These are phyloP conservation scores for Talaromyces sp. DNA, from an alignment of 2,329 filamentous ascomycete species.

Conservation along the genomic window DNA sequence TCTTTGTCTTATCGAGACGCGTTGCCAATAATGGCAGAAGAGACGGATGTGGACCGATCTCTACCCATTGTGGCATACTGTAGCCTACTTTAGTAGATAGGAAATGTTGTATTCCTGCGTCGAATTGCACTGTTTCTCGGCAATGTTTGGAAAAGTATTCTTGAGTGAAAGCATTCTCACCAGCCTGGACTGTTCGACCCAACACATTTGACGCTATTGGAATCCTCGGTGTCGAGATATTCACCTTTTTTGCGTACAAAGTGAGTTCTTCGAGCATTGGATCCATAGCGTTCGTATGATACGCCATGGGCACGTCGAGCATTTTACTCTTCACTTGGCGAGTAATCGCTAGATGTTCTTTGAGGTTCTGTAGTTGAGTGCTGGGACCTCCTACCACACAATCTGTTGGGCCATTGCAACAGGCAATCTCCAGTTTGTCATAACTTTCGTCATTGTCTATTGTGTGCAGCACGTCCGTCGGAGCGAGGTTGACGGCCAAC, in stretches of 20 bases:
- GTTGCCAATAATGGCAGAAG: neutral
- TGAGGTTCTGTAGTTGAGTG: too few relatives aligned
- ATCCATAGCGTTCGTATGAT: neutral
- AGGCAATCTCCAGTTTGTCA: conserved; percentile 38
- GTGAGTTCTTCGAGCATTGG: neutral
- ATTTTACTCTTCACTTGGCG: neutral
- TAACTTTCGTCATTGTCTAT: neutral
- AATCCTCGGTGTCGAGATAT: neutral
- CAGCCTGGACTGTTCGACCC: too few relatives aligned
- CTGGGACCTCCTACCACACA: conserved; percentile 40
- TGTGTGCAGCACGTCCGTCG: too few relatives aligned
- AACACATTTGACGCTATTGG: too few relatives aligned
- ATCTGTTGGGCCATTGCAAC: conserved; percentile 41
- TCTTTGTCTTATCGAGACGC: neutral
- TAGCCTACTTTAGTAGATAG: neutral
- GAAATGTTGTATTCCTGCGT: neutral
- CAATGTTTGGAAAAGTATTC: neutral
- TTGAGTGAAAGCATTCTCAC: neutral
- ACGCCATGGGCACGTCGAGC: neutral
- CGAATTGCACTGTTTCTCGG: neutral
- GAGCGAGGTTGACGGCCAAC: conserved; percentile 33
- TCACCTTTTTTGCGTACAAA: neutral
- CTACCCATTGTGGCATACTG: too few relatives aligned
- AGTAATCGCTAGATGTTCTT: neutral
- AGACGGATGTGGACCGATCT: neutral